phyloP scores from a whole-genome alignment of 352 stramenopile species.

The Phytophthora sansomeana region DNA sequence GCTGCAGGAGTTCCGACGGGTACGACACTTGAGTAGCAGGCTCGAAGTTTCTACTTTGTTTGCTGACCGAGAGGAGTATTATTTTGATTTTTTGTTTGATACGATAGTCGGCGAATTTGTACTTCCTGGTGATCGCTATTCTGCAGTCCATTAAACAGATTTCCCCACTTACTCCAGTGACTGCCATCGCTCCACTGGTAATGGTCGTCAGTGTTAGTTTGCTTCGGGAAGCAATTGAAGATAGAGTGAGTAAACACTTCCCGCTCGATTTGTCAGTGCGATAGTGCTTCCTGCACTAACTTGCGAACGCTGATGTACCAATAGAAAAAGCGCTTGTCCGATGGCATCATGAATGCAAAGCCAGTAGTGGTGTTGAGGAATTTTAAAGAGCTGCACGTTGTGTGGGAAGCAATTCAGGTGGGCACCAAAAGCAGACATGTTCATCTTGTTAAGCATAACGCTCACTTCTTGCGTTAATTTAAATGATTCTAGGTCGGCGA shows the following conservation, averaged over 20 bases:
- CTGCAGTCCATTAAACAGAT: slow-evolving; percentile 92
- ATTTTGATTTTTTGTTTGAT: slow-evolving; percentile 26
- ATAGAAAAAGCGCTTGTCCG: slow-evolving; percentile 60
- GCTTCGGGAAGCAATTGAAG: slow-evolving; percentile 82
- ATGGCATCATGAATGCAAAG: slow-evolving; percentile 72
- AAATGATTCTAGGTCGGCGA: slow-evolving; percentile 70
- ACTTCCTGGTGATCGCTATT: slow-evolving; percentile 93
- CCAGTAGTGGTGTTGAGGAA: slow-evolving; percentile 64
- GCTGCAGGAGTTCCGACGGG: slow-evolving; percentile 87
- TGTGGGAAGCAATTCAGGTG: slow-evolving; percentile 84
- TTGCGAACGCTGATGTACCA: slow-evolving; percentile 15
- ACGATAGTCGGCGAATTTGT: slow-evolving; percentile 93
- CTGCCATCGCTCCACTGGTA: slow-evolving; percentile 81
- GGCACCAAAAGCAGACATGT: not conserved
- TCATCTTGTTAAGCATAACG: not conserved
- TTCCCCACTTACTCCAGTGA: slow-evolving; percentile 74
- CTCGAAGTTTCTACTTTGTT: not conserved
- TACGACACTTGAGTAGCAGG: slow-evolving; percentile 20
- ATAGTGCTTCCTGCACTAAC: slow-evolving; percentile 31
- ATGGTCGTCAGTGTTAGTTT: slow-evolving; percentile 85
- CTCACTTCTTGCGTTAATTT: not conserved
- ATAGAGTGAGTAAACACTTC: slow-evolving; percentile 55
- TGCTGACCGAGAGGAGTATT: slow-evolving; percentile 5
- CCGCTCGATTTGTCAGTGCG: slow-evolving; percentile 5
- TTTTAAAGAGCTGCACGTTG: slow-evolving; percentile 62